These are phyloP conservation scores for Myxozyma kluyveri DNA, from an alignment of 805 yeast genomes.

Conservation along the genomic window DNA sequence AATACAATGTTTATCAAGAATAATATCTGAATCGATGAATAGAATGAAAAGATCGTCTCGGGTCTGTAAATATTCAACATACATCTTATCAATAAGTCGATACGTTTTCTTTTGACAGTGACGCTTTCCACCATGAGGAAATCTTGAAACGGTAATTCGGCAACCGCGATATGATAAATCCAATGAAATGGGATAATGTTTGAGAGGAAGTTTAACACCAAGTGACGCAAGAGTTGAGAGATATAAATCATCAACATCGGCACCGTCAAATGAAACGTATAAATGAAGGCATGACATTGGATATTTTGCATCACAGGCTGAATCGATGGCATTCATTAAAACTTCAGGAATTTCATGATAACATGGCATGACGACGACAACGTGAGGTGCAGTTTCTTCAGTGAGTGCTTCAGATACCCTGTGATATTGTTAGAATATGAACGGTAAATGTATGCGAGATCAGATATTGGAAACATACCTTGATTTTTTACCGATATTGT, in stretches of 20 bases:
- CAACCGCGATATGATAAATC: slow-evolving; percentile 18
- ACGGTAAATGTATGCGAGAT: background rate
- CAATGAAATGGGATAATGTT: slow-evolving; percentile 18
- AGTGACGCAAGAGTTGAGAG: slow-evolving; percentile 19
- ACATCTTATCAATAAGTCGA: slow-evolving; percentile 20
- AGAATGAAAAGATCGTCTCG: slow-evolving; percentile 25
- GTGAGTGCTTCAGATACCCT: slow-evolving; percentile 6
- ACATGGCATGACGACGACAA: slow-evolving; percentile 28
- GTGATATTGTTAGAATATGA: background rate
- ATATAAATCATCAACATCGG: slow-evolving; percentile 23
- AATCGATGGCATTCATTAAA: slow-evolving; percentile 21
- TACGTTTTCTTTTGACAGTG: slow-evolving; percentile 26
- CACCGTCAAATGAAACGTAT: slow-evolving; percentile 25
- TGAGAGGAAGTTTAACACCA: slow-evolving; percentile 15
- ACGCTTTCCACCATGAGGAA: slow-evolving; percentile 26
- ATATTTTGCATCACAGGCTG: slow-evolving; percentile 23
- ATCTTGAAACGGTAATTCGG: slow-evolving; percentile 25
- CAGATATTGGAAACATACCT: slow-evolving; percentile 6
- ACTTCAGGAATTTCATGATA: slow-evolving; percentile 25
- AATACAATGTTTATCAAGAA: slow-evolving; percentile 22
- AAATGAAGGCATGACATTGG: slow-evolving; percentile 22
- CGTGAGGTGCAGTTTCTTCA: slow-evolving; percentile 21
- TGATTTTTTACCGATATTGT: slow-evolving; percentile 10
- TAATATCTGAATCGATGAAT: slow-evolving; percentile 26
- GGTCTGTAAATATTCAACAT: slow-evolving; percentile 4